A percentile compares a stretch with the other conserved stretches of the same genome.
phyloP scores from a whole-genome alignment of 2,329 filamentous ascomycete genomes.

The Aspergillus clavatus region DNA sequence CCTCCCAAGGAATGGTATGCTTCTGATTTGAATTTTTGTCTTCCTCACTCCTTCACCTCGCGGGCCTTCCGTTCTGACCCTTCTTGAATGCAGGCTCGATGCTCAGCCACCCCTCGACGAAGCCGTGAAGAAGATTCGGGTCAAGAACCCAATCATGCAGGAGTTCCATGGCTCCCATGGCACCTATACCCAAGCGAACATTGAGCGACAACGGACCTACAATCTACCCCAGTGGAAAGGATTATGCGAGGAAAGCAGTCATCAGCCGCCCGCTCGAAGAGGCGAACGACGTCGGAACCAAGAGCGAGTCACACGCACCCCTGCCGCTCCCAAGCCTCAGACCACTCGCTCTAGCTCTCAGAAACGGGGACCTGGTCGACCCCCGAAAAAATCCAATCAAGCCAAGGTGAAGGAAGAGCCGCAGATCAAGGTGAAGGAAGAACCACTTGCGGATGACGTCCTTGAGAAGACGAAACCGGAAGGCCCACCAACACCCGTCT shows the following conservation, averaged over 20 bases:
- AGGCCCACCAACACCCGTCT: constrained; percentile 52
- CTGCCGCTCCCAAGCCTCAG: constrained; percentile 30
- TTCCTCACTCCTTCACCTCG: background rate
- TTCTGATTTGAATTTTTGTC: too few species aligned
- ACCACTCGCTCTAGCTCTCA: constrained; percentile 35
- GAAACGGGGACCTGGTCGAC: constrained; percentile 45
- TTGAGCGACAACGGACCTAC: constrained; percentile 92
- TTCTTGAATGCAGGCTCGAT: constrained; percentile 50
- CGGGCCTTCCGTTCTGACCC: constrained; percentile 1
- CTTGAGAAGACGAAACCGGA: constrained; percentile 38
- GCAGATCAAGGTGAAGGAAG: constrained; percentile 35
- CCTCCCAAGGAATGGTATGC: constrained; percentile 88
- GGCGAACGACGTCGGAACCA: constrained; percentile 55
- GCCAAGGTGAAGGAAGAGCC: constrained; percentile 38
- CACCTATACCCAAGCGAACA: constrained; percentile 94
- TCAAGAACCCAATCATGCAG: constrained; percentile 96
- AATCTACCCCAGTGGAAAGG: constrained; percentile 95
- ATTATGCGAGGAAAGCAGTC: constrained; percentile 88
- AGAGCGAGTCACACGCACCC: constrained; percentile 42
- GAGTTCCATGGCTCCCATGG: constrained; percentile 96
- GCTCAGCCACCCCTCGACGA: constrained; percentile 74
- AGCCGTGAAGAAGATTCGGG: constrained; percentile 81
- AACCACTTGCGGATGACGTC: constrained; percentile 31
- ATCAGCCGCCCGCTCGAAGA: constrained; percentile 87
- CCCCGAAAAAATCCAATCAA: constrained; percentile 35